These are phyloP conservation scores for Breviolum minutum DNA, from an alignment of 73 alveolate species.

Conservation along the genomic window DNA sequence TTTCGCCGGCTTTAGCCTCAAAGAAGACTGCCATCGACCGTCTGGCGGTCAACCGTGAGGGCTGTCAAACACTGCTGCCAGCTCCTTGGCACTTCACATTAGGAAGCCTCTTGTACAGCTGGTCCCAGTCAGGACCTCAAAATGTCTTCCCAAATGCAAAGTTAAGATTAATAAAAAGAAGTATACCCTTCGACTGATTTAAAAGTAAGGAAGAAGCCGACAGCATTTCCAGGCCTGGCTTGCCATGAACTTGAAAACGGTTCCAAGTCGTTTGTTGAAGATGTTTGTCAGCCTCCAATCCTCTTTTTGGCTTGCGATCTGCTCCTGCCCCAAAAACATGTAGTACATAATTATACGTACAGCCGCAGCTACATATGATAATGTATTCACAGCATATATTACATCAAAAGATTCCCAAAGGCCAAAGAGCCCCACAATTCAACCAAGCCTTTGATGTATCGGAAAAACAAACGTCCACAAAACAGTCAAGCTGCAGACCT, in stretches of 20 bases:
- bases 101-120: constrained; percentile 81
- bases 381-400: neutral
- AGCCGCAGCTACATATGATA: no score
- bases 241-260: neutral
- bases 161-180: neutral
- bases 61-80: neutral
- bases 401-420: neutral
- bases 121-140: constrained; percentile 90
- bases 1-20: constrained; percentile 7
- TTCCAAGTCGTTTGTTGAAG: neutral
- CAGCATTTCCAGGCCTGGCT: constrained; percentile 10
- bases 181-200: neutral
- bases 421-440: neutral
- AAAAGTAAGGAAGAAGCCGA: neutral
- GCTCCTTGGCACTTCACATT: neutral
- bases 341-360: no score
- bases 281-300: constrained; percentile 15
- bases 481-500: neutral
- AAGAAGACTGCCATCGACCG: neutral
- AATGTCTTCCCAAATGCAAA: neutral
- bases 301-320: neutral
- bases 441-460: neutral
- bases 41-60: neutral
- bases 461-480: neutral
- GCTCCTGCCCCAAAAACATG: neutral